Conservation (phyloP, 2,329 filamentous ascomycete genomes). For the Sodiomyces alkalinus region DNA sequence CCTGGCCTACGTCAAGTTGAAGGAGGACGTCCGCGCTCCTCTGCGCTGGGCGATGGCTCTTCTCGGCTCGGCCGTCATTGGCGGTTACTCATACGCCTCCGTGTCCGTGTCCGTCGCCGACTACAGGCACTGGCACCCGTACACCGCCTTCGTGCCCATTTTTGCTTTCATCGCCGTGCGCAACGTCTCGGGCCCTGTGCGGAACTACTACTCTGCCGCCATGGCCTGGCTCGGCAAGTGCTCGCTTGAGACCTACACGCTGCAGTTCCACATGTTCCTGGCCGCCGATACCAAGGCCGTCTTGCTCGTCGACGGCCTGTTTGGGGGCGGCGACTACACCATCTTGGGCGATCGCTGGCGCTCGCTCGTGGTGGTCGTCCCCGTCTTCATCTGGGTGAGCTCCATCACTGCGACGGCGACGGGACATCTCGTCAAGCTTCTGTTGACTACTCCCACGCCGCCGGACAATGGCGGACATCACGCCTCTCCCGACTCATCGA, state of each 20-base stretch:
- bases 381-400: slow-evolving; percentile 15
- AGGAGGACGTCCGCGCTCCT: neutral
- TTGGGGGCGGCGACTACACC: slow-evolving; percentile 5
- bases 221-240: slow-evolving; percentile 37
- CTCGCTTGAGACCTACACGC: slow-evolving; percentile 42
- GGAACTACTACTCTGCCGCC: slow-evolving; percentile 19
- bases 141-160: slow-evolving; percentile 37
- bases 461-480: neutral
- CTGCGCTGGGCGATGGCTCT: slow-evolving; percentile 1
- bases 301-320: slow-evolving; percentile 16
- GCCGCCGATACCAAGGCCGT: slow-evolving; percentile 40
- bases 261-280: slow-evolving; percentile 48
- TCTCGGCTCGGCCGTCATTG: neutral
- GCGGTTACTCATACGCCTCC: slow-evolving; percentile 1
- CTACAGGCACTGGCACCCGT: slow-evolving; percentile 36
- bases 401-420: slow-evolving; percentile 12
- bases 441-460: slow-evolving; percentile 3
- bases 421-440: slow-evolving; percentile 10
- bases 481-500: neutral
- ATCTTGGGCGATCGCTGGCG: slow-evolving; percentile 13
- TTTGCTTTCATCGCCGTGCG: slow-evolving; percentile 35
- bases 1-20: slow-evolving; percentile 5
- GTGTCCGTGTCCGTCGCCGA: slow-evolving; percentile 12
- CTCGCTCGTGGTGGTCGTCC: slow-evolving; percentile 11
- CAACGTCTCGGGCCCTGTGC: slow-evolving; percentile 17